Conservation (phyloP, 23 red algal species). For the Gracilaria gracilis region DNA sequence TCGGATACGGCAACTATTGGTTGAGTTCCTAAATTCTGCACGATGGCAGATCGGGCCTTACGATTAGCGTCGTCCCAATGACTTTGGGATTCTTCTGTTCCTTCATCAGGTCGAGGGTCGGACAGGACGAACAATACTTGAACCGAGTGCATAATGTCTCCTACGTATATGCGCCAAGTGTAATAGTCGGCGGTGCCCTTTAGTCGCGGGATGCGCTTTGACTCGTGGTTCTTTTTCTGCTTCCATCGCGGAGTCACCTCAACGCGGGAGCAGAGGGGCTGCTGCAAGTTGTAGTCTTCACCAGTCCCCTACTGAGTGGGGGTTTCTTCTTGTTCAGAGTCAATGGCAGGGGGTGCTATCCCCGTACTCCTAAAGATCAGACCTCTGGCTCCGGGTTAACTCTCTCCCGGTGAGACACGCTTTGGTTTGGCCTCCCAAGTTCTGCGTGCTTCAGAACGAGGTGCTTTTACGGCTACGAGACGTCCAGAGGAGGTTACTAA, state of each 20-base stretch:
- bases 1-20: not conserved
- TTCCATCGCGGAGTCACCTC: slow-evolving; percentile 30
- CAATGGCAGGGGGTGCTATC: too few relatives aligned
- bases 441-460: too few relatives aligned
- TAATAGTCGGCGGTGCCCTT: slow-evolving; percentile 3
- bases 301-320: not conserved
- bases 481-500: too few relatives aligned
- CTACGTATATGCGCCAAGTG: not conserved
- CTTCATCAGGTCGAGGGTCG: not conserved
- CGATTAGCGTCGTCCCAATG: not conserved
- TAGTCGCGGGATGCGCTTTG: not conserved
- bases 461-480: too few relatives aligned
- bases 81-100: not conserved
- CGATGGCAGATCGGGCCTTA: slow-evolving; percentile 14
- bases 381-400: too few relatives aligned
- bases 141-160: not conserved
- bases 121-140: not conserved
- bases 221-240: not conserved
- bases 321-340: not conserved
- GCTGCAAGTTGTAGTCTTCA: not conserved
- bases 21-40: slow-evolving; percentile 4
- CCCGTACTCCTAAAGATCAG: too few relatives aligned
- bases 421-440: too few relatives aligned
- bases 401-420: too few relatives aligned
- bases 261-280: not conserved